A percentile compares a stretch with the other conserved stretches of the same genome.
These are phyloP conservation scores for Alternaria arbusti DNA, from an alignment of 2,329 filamentous ascomycete genomes.

Conservation along the genomic window DNA sequence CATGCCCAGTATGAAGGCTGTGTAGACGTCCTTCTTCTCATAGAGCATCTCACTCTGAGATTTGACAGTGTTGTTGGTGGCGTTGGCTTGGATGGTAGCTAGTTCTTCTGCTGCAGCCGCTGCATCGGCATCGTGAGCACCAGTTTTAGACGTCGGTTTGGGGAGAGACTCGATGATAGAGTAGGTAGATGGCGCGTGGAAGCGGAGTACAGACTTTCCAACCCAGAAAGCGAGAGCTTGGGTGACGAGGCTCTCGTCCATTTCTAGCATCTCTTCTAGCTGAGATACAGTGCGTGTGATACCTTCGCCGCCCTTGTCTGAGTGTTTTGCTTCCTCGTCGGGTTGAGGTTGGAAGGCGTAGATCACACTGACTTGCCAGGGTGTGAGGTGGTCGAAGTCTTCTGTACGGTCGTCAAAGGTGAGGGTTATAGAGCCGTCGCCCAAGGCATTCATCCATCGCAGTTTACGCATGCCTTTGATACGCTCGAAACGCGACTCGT, in stretches of 20 bases:
- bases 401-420: conserved; percentile 82
- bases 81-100: conserved; percentile 46
- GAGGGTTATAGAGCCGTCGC: conserved; percentile 79
- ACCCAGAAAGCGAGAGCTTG: conserved; percentile 75
- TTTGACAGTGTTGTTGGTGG: conserved; percentile 58
- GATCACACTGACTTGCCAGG: conserved; percentile 88
- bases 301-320: conserved; percentile 24
- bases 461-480: conserved; percentile 86
- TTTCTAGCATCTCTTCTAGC: conserved; percentile 65
- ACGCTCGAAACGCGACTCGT: conserved; percentile 76
- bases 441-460: conserved; percentile 84
- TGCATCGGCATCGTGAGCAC: conserved; percentile 35
- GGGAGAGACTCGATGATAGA: conserved; percentile 66
- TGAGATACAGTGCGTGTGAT: conserved; percentile 52
- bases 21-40: conserved; percentile 77
- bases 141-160: conserved; percentile 38
- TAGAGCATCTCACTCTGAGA: conserved; percentile 65
- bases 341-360: conserved; percentile 72
- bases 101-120: conserved; percentile 48
- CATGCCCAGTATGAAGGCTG: conserved; percentile 94
- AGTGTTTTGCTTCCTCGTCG: conserved; percentile 33
- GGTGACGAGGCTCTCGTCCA: conserved; percentile 75
- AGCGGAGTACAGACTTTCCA: conserved; percentile 69
- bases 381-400: conserved; percentile 75
- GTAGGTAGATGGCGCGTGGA: conserved; percentile 59